A percentile compares a stretch with the other conserved stretches of the same genome.
Conservation (phyloP, 225 moss, liverwort and hornwort genomes). For the Pleurozium schreberi region DNA sequence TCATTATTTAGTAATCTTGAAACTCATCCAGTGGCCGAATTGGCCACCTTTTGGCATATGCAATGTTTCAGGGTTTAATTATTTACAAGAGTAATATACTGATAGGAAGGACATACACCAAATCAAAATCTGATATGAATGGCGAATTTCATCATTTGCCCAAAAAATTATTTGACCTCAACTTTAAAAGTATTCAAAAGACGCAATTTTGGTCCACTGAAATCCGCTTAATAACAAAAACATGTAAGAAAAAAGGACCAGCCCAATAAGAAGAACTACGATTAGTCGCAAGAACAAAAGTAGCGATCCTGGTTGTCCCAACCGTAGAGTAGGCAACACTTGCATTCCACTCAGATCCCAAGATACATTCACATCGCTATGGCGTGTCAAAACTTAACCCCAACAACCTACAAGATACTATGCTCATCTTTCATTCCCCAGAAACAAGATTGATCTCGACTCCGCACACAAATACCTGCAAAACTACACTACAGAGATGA, state of each 20-base stretch:
- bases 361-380: neutral
- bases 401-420: neutral
- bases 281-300: neutral
- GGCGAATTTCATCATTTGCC: neutral
- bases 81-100: neutral
- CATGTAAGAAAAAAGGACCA: neutral
- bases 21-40: neutral
- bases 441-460: neutral
- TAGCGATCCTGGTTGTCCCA: neutral
- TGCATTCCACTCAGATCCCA: neutral
- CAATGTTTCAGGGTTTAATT: neutral
- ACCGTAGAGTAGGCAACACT: neutral
- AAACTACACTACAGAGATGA: slow-evolving; percentile 7
- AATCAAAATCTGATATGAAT: neutral
- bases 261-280: neutral
- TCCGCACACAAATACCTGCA: neutral
- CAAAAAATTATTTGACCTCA: neutral
- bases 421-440: neutral
- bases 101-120: neutral
- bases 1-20: neutral
- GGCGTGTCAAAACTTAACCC: slow-evolving; percentile 5
- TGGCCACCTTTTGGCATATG: too few relatives aligned
- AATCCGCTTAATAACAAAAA: neutral
- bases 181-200: neutral
- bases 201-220: neutral